Conservation (phyloP, 83 land plant species). For the Isoetes engelmannii region DNA sequence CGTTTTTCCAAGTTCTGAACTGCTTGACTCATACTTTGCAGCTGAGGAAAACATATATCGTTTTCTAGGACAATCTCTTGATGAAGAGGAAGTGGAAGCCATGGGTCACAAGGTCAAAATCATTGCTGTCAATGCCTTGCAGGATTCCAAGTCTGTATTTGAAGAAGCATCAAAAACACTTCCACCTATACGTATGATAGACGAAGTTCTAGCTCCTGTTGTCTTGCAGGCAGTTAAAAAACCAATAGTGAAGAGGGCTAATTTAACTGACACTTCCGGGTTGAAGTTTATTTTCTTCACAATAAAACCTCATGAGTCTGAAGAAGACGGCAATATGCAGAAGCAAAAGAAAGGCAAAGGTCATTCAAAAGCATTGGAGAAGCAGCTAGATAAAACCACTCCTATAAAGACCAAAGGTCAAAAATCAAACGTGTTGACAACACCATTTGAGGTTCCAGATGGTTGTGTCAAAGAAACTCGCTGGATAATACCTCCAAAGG, state of each 20-base stretch:
- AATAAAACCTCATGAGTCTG: not conserved
- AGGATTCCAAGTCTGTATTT: slow-evolving; percentile 4
- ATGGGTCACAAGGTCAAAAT: not conserved
- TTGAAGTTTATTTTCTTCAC: slow-evolving; percentile 16
- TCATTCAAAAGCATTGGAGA: not conserved
- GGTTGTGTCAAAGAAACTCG: slow-evolving; percentile 22
- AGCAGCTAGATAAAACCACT: not conserved
- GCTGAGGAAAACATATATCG: slow-evolving; percentile 14
- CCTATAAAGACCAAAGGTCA: not conserved
- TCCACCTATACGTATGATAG: slow-evolving; percentile 11
- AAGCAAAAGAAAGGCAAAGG: not conserved
- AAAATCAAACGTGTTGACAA: too few relatives aligned
- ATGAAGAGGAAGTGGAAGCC: not conserved
- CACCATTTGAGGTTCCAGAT: slow-evolving; percentile 3
- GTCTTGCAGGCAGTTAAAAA: slow-evolving; percentile 25
- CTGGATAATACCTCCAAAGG: slow-evolving; percentile 30
- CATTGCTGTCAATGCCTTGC: slow-evolving; percentile 15
- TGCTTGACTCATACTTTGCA: slow-evolving; percentile 10
- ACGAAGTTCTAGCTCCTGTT: slow-evolving; percentile 13
- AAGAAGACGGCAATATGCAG: not conserved
- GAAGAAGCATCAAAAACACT: slow-evolving; percentile 20
- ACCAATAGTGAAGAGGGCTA: slow-evolving; percentile 5
- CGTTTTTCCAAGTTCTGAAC: slow-evolving; percentile 16
- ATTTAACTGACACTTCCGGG: not conserved
- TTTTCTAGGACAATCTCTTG: slow-evolving; percentile 3